Base-by-base conservation (phyloP, 2,329 filamentous ascomycete genomes). In the Sclerotinia spermophila region DNA sequence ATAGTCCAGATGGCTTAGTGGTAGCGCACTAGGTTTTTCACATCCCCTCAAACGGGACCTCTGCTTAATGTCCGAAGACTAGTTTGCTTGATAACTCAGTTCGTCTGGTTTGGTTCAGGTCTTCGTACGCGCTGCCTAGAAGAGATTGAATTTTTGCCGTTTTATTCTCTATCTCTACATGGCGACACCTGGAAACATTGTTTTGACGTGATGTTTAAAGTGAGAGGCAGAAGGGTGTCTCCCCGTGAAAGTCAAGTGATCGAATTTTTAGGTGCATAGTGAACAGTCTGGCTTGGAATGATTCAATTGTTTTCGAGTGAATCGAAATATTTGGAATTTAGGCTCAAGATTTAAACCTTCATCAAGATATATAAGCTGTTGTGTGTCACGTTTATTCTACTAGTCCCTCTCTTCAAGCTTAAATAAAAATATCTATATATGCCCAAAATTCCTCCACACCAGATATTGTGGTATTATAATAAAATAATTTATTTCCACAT, bases 1-100 rank as follows among this genome's bases (percentile, higher is more conserved):
- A 61, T 27, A 61, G 40, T 61, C n/a, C 40, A 61, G 59, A 44
- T 61, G 59, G 59, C 59, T 45, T 40, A 61, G 59, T 61, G 59
- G 59, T 45, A 61, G 40, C 59, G 59, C 59, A 61, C 59, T 61
- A 3, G 27, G 59, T 33, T 44, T 15, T 61, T 61, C 59, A 61
- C 40, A 61, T 33, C 59, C 40, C 40, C 59, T 61, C 27, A 61
- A 45, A 61, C 40, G 59, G 59, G 40, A 45, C 40, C 59, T 13
- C 59, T 61, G 59, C 40, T 61, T 61, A 45, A 61, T 40, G 10
- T 33, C 59, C 59, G 59, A 61, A 61, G 59, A 33, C n/a, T 61
- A 2, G 19, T 45, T 58, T 61, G 27, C 13, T 45, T 42, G 19
- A 45, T 44, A 61, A 45, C 59, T 45, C 59, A 45, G 59, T 42